A percentile compares a stretch with the other conserved stretches of the same genome.
Conservation (phyloP, 2,329 filamentous ascomycete genomes). For the Colletotrichum spinosum region DNA sequence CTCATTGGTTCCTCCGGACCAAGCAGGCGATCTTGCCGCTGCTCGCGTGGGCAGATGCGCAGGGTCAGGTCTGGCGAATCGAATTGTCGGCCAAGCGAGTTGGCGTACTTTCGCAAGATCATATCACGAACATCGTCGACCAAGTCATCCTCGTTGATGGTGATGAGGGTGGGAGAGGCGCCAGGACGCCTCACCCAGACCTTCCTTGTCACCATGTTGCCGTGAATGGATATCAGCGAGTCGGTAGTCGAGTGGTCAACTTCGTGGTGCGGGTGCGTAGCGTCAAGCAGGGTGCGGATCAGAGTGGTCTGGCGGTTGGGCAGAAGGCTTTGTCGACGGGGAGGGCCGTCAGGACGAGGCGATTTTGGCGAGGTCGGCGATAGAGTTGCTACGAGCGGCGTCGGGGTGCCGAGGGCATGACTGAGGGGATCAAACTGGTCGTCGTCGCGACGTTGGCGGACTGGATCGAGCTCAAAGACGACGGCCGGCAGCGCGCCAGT, state of each 20-base stretch:
- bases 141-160: slow-evolving; percentile 86
- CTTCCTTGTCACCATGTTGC: slow-evolving; percentile 77
- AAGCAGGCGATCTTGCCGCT: slow-evolving; percentile 74
- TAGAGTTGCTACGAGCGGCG: slow-evolving; percentile 25
- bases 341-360: slow-evolving; percentile 42
- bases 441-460: slow-evolving; percentile 24
- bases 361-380: slow-evolving; percentile 36
- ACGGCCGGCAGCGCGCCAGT: slow-evolving; percentile 13
- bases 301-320: slow-evolving; percentile 57
- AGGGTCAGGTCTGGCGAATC: slow-evolving; percentile 91
- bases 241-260: slow-evolving; percentile 53
- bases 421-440: slow-evolving; percentile 28
- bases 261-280: slow-evolving; percentile 51
- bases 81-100: slow-evolving; percentile 88
- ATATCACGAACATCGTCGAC: slow-evolving; percentile 95
- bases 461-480: slow-evolving; percentile 16
- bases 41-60: slow-evolving; percentile 79
- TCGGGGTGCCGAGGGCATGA: slow-evolving; percentile 34
- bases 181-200: slow-evolving; percentile 94
- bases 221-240: slow-evolving; percentile 52
- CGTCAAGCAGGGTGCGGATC: slow-evolving; percentile 65
- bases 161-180: slow-evolving; percentile 87
- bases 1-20: slow-evolving; percentile 89
- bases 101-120: slow-evolving; percentile 92
- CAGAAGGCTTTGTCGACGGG: slow-evolving; percentile 58